phyloP scores from a whole-genome alignment of 768 basidiomycete species.

The Tephrocybe sp. region DNA sequence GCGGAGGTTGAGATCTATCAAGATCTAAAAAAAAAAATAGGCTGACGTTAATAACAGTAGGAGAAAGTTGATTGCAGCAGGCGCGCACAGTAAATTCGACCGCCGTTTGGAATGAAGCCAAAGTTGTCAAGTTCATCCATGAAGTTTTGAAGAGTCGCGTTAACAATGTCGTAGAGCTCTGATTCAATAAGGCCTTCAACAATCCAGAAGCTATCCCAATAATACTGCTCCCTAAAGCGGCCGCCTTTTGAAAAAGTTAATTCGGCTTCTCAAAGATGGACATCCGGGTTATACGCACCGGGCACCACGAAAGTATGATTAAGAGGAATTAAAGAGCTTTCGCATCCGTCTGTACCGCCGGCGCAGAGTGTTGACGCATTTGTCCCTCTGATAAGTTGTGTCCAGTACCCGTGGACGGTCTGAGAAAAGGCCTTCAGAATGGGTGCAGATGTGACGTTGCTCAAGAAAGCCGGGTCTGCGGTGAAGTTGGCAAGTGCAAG shows the following conservation, averaged over 20 bases:
- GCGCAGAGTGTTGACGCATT: slow-evolving; percentile 66
- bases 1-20: slow-evolving; percentile 87
- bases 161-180: slow-evolving; percentile 67
- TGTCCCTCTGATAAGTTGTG: slow-evolving; percentile 70
- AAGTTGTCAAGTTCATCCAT: slow-evolving; percentile 86
- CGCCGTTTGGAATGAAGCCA: slow-evolving; percentile 95
- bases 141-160: slow-evolving; percentile 84
- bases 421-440: slow-evolving; percentile 69
- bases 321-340: slow-evolving; percentile 83
- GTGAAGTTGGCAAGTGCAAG: slow-evolving; percentile 61
- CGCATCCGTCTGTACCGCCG: slow-evolving; percentile 54
- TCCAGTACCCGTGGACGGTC: slow-evolving; percentile 87
- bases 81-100: slow-evolving; percentile 76
- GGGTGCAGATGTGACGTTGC: slow-evolving; percentile 60
- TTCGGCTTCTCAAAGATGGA: neutral
- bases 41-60: slow-evolving; percentile 39
- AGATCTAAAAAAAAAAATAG: slow-evolving; percentile 49
- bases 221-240: slow-evolving; percentile 83
- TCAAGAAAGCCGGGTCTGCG: slow-evolving; percentile 60
- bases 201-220: slow-evolving; percentile 80
- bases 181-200: slow-evolving; percentile 83
- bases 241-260: slow-evolving; percentile 32
- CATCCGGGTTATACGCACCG: slow-evolving; percentile 41
- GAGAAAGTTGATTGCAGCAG: slow-evolving; percentile 10
- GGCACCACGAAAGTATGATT: slow-evolving; percentile 93